Evolutionary conservation across 2,329 filamentous ascomycete species (phyloP).

Genomic region (Penicillium sumatraense): DNA sequence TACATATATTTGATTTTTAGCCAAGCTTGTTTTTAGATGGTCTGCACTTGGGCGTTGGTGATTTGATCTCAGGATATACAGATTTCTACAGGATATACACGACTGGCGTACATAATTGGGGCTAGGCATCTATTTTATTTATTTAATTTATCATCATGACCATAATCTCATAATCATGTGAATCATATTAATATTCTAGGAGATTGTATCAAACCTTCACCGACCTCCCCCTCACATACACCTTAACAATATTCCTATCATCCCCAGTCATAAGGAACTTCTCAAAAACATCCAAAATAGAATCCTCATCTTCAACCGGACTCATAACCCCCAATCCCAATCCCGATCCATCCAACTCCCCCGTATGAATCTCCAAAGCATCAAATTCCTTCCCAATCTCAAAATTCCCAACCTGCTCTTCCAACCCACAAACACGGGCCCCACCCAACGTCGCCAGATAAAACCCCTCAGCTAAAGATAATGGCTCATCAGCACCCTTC

Average conservation of each 20-base stretch:
- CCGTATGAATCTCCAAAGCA: constrained; percentile 56
- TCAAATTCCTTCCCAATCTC: constrained; percentile 66
- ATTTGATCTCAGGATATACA: too few relatives aligned
- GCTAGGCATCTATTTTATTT: too few relatives aligned
- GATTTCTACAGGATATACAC: too few relatives aligned
- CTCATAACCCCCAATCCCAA: constrained; percentile 55
- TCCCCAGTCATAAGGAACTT: constrained; percentile 71
- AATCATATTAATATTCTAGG: background rate
- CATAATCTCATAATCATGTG: background rate
- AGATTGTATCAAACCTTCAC: constrained; percentile 30
- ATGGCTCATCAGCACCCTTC: constrained; percentile 46
- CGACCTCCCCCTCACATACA: constrained; percentile 57
- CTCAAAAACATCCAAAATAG: constrained; percentile 56
- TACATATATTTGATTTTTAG: background rate
- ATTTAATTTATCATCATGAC: background rate
- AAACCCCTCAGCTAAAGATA: constrained; percentile 60
- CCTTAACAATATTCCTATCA: constrained; percentile 63
- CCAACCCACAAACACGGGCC: constrained; percentile 62
- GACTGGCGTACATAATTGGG: too few relatives aligned
- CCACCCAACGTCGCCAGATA: constrained; percentile 66
- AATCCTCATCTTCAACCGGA: constrained; percentile 57
- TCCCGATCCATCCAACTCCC: constrained; percentile 22
- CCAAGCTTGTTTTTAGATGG: too few relatives aligned
- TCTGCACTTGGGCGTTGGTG: too few relatives aligned
- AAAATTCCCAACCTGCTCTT: constrained; percentile 61